These are phyloP conservation scores for Linum tenue DNA, from an alignment of 345 rosid species.

Conservation along the genomic window DNA sequence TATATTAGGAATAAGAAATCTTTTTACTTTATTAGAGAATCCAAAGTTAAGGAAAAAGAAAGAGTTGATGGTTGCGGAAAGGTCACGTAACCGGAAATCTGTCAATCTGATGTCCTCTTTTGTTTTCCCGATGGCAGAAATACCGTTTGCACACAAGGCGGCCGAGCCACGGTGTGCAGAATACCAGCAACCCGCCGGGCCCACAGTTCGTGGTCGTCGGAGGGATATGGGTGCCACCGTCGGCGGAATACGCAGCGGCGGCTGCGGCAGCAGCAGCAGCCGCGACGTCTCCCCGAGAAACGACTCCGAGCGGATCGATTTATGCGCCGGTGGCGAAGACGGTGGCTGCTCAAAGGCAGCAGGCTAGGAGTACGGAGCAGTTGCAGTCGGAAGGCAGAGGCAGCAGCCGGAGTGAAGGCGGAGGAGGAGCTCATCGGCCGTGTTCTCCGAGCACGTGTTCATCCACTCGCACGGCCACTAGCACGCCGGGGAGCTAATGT, in stretches of 20 bases:
- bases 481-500: not conserved
- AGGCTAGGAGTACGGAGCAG: constrained; percentile 1
- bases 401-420: not conserved
- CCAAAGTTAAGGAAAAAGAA: too few relatives aligned
- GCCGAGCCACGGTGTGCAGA: constrained; percentile 43
- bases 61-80: not conserved
- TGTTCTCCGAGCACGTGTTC: not conserved
- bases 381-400: not conserved
- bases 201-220: constrained; percentile 89
- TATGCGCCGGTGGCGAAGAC: not conserved
- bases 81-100: not conserved
- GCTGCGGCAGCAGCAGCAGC: constrained; percentile 19
- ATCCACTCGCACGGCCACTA: not conserved
- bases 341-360: not conserved
- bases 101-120: not conserved
- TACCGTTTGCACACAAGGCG: constrained; percentile 84
- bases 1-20: too few relatives aligned
- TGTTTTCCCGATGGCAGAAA: constrained; percentile 40
- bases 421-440: not conserved
- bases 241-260: constrained; percentile 47
- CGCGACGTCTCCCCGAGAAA: not conserved
- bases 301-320: not conserved
- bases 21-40: too few relatives aligned
- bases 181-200: constrained; percentile 34
- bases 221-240: constrained; percentile 78